A percentile compares a stretch with the other conserved stretches of the same genome.
These are phyloP conservation scores for Helianthus tuberosus DNA, from an alignment of 129 eudicot species.

Conservation along the genomic window DNA sequence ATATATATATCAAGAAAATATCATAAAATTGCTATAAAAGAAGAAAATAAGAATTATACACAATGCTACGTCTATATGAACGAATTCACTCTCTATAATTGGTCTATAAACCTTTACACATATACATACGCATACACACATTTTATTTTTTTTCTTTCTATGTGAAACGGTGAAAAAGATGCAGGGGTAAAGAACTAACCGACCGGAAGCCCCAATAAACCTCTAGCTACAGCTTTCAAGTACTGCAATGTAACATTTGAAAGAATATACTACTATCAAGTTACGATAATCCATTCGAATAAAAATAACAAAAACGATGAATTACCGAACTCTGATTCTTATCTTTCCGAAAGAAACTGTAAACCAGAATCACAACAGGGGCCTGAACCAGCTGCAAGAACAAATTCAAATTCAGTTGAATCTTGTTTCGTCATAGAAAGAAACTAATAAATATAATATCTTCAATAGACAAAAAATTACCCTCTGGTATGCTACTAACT, in stretches of 20 bases:
- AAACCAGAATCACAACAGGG: slow-evolving; percentile 54
- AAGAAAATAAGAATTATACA: too few species aligned
- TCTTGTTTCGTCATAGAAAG: neutral
- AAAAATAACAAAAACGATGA: neutral
- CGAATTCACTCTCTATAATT: neutral
- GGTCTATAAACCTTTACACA: too few species aligned
- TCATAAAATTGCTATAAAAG: slow-evolving; percentile 2
- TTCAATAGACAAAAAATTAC: too few species aligned
- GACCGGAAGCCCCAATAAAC: slow-evolving; percentile 62
- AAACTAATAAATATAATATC: neutral
- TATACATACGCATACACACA: too few species aligned
- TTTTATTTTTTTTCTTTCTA: too few species aligned
- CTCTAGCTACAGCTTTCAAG: slow-evolving; percentile 79
- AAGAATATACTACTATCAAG: neutral
- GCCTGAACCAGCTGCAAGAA: slow-evolving; percentile 56
- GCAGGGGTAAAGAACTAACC: slow-evolving; percentile 51
- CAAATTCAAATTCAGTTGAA: slow-evolving; percentile 11
- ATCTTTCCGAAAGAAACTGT: slow-evolving; percentile 53
- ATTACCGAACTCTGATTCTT: slow-evolving; percentile 62
- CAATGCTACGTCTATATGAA: too few species aligned
- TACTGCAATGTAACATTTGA: slow-evolving; percentile 51
- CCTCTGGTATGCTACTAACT: too few species aligned
- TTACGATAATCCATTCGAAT: neutral
- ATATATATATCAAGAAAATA: slow-evolving; percentile 1
- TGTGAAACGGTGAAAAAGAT: too few species aligned